A percentile compares a stretch with the other conserved stretches of the same genome.
phyloP scores from a whole-genome alignment of 768 basidiomycete species.

The Suillus variegatus region DNA sequence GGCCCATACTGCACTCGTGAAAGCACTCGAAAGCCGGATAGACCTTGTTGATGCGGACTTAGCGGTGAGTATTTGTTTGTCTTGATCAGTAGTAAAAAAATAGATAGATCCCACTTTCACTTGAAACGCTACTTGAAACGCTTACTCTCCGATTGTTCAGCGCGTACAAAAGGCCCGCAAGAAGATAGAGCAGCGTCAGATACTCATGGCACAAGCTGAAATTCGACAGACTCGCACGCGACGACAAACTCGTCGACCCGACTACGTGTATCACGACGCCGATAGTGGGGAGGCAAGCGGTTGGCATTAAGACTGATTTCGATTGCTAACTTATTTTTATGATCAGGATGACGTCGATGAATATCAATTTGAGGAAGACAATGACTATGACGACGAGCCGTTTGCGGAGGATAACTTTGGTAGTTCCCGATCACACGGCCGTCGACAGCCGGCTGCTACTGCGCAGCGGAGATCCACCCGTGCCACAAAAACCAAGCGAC shows the following conservation, averaged over 20 bases:
- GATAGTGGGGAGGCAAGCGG: slow-evolving; percentile 57
- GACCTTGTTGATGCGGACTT: slow-evolving; percentile 70
- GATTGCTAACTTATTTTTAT: slow-evolving; percentile 22
- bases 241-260: slow-evolving; percentile 68
- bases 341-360: slow-evolving; percentile 63
- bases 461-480: slow-evolving; percentile 58
- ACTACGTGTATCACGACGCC: slow-evolving; percentile 78
- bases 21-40: slow-evolving; percentile 61
- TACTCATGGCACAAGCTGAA: slow-evolving; percentile 73
- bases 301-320: slow-evolving; percentile 17
- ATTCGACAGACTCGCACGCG: slow-evolving; percentile 79
- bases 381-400: slow-evolving; percentile 63
- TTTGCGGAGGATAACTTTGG: slow-evolving; percentile 42
- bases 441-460: slow-evolving; percentile 35
- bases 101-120: slow-evolving; percentile 13
- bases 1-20: slow-evolving; percentile 62
- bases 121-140: slow-evolving; percentile 18
- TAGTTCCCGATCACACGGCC: slow-evolving; percentile 41
- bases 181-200: slow-evolving; percentile 67
- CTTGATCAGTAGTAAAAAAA: slow-evolving; percentile 14
- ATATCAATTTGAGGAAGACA: slow-evolving; percentile 65
- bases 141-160: slow-evolving; percentile 42
- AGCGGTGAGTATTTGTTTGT: slow-evolving; percentile 52
- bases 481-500: slow-evolving; percentile 51
- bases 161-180: slow-evolving; percentile 69